Evolutionary conservation across 768 basidiomycete genomes (phyloP).

Genomic region (Dentipellis fragilis): DNA sequence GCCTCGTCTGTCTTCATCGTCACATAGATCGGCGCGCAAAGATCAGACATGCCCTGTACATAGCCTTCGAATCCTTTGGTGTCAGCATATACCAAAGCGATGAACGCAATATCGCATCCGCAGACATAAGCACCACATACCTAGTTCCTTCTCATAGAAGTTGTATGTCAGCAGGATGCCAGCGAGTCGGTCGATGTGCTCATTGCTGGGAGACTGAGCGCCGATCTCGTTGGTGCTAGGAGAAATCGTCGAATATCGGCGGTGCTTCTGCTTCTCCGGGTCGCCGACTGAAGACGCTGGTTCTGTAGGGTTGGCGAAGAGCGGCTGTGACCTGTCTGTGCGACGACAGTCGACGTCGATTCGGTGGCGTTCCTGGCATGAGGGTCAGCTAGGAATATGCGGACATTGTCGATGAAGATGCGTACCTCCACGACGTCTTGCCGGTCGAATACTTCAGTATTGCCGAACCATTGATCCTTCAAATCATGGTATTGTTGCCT

Average conservation of each 20-base stretch:
- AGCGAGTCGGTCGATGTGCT: conserved; percentile 84
- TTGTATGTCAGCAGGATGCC: conserved; percentile 86
- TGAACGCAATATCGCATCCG: background rate
- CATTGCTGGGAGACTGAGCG: conserved; percentile 81
- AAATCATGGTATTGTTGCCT: conserved; percentile 62
- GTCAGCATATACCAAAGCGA: conserved; percentile 12
- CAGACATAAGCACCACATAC: conserved; percentile 33
- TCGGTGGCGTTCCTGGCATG: conserved; percentile 70
- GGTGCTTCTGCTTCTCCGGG: conserved; percentile 46
- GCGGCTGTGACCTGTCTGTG: conserved; percentile 88
- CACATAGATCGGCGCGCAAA: conserved; percentile 89
- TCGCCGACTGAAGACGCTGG: conserved; percentile 34
- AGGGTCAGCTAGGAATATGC: conserved; percentile 1
- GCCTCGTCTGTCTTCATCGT: conserved; percentile 85
- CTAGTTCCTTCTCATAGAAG: conserved; percentile 79
- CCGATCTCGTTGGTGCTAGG: conserved; percentile 66
- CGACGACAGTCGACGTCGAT: conserved; percentile 96
- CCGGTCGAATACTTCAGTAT: conserved; percentile 72
- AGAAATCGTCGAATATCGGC: conserved; percentile 63
- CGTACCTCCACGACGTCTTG: conserved; percentile 73
- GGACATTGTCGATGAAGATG: conserved; percentile 16
- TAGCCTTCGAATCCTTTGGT: conserved; percentile 48
- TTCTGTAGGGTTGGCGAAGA: conserved; percentile 48
- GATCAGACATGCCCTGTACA: conserved; percentile 98
- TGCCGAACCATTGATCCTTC: conserved; percentile 77